These are phyloP conservation scores for Silybum marianum DNA, from an alignment of 129 eudicot genomes.

Conservation along the genomic window DNA sequence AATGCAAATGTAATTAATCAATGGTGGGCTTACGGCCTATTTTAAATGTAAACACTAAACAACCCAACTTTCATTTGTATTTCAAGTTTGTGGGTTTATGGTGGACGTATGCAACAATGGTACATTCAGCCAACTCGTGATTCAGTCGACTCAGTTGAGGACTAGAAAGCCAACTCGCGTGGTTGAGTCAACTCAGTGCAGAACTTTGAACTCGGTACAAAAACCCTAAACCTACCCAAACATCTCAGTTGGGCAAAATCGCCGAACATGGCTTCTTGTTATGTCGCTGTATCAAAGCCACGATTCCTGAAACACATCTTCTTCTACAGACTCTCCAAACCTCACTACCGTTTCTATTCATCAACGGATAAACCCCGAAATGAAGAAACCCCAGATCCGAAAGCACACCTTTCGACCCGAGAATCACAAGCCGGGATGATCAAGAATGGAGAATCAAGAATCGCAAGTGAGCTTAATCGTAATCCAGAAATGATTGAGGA, in stretches of 20 bases:
- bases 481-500: slow-evolving; percentile 45
- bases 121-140: too few species aligned
- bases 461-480: slow-evolving; percentile 33
- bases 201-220: not conserved
- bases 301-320: slow-evolving; percentile 4
- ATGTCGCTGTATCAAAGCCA: slow-evolving; percentile 12
- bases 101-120: too few species aligned
- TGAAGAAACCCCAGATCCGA: slow-evolving; percentile 29
- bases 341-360: slow-evolving; percentile 18
- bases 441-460: slow-evolving; percentile 13
- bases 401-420: not conserved
- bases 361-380: not conserved
- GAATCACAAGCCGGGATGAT: slow-evolving; percentile 11
- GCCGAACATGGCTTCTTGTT: slow-evolving; percentile 30
- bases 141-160: too few species aligned
- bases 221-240: slow-evolving; percentile 24
- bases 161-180: not conserved
- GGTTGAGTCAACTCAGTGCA: slow-evolving; percentile 18
- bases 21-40: not conserved
- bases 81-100: too few species aligned
- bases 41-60: not conserved
- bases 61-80: not conserved
- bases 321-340: slow-evolving; percentile 15
- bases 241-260: slow-evolving; percentile 6
- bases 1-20: not conserved